Evolutionary conservation across 1,284 basidiomycete species (phyloP), one percentile per base, ranked within the genome.

Genomic region (Spongispora temasekensis): DNA sequence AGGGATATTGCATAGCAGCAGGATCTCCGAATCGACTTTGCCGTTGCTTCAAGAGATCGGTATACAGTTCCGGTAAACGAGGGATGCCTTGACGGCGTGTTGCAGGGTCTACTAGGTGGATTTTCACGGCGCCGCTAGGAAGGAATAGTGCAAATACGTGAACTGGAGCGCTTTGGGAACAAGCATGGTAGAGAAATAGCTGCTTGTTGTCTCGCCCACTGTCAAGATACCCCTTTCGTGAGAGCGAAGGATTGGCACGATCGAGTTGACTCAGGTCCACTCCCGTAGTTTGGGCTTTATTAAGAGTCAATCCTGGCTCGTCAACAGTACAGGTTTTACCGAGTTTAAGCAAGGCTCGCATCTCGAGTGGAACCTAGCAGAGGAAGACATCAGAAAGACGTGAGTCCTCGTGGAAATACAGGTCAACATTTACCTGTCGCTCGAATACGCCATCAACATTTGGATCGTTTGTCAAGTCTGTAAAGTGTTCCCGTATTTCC

Each of bases 401-500:
- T 54, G 46, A 53, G 19, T 52, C 53, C 10, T 7, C 30, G 34
- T n/a, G 30, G 17, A 15, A 30, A 8, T 34, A 15, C 3, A 31
- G 15, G 23, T 17, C 17, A 55, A 25, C 25, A 60, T 76, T 59
- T 65, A 92, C 93, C 82, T 98, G 94, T 40, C 91, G 83, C 77
- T 99, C 97, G 71, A 91, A 99, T 2, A 98, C 92, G 2, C 95
- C 95, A 67, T 98, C 95, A 9, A 98, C 94, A 71, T 94, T 95
- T 0, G 96, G 93, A 69, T 97, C 93, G 73, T 97, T 98, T 64
- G 89, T 93, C 57, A 99, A 82, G 68, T 94, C 89, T 34, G 94
- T 90, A 71, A 98, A 98, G 72, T 97, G 93, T 59, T 93, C 89
- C 67, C 95, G 91, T 30, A 91, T 92, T 48, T 93, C 88, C 34